phyloP scores from a whole-genome alignment of 768 basidiomycete species.

The Mycena vulgaris region DNA sequence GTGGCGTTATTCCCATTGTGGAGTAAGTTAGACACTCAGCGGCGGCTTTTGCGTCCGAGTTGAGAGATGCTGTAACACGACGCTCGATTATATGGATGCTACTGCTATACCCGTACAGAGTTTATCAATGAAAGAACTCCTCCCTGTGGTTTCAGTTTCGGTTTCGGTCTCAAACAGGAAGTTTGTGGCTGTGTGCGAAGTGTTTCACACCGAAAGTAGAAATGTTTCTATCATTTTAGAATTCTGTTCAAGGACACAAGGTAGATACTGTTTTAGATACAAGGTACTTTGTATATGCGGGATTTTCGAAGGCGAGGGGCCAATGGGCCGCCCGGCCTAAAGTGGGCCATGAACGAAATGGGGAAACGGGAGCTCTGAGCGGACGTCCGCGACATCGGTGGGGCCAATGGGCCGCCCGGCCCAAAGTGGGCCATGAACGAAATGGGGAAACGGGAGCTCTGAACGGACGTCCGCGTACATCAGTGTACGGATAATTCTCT shows the following conservation, averaged over 20 bases:
- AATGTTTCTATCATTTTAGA: conserved; percentile 19
- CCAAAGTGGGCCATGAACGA: not conserved
- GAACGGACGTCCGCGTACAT: conserved; percentile 26
- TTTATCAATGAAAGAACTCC: conserved; percentile 12
- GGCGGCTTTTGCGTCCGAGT: conserved; percentile 17
- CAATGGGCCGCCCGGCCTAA: not conserved
- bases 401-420: no score
- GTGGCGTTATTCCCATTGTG: conserved; percentile 15
- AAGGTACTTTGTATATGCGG: conserved; percentile 17
- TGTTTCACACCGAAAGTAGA: conserved; percentile 19
- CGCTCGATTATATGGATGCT: conserved; percentile 17
- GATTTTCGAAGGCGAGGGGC: conserved; percentile 22
- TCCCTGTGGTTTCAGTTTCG: conserved; percentile 3
- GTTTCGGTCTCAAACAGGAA: conserved; percentile 20
- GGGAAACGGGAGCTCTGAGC: conserved; percentile 10
- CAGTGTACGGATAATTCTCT: no score
- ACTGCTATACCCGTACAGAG: conserved; percentile 14
- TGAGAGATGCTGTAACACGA: conserved; percentile 8
- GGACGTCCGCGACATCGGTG: conserved; percentile 25
- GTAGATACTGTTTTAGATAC: conserved; percentile 14
- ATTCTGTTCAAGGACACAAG: conserved; percentile 6
- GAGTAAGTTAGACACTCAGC: conserved; percentile 14
- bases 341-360: conserved; percentile 14
- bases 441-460: no score
- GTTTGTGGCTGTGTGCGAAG: conserved; percentile 15